Evolutionary conservation across 257 asterid genomes (phyloP).

Genomic region (Anisodus acutangulus): DNA sequence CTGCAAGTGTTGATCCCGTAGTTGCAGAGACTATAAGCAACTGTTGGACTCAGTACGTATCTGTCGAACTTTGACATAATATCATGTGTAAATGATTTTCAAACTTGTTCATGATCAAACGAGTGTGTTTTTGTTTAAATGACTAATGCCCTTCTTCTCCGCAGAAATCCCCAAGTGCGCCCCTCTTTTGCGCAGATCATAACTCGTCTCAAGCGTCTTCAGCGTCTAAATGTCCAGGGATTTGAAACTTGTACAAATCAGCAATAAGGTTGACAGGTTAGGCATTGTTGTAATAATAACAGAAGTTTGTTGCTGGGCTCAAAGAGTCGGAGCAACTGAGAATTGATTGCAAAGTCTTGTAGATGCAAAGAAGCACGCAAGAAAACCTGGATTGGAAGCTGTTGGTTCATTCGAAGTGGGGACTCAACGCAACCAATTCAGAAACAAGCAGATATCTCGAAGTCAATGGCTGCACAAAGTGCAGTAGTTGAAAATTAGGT

Average conservation of each 20-base stretch:
- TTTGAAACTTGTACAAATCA: slow-evolving; percentile 43
- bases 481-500: slow-evolving; percentile 45
- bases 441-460: slow-evolving; percentile 37
- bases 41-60: slow-evolving; percentile 84
- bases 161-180: slow-evolving; percentile 79
- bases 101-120: not conserved
- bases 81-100: not conserved
- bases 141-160: slow-evolving; percentile 26
- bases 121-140: slow-evolving; percentile 17
- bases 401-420: slow-evolving; percentile 96
- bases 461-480: slow-evolving; percentile 53
- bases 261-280: slow-evolving; percentile 35
- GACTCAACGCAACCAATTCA: slow-evolving; percentile 58
- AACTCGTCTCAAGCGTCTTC: slow-evolving; percentile 73
- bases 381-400: slow-evolving; percentile 53
- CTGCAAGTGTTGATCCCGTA: slow-evolving; percentile 66
- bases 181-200: slow-evolving; percentile 91
- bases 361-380: slow-evolving; percentile 36
- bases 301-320: slow-evolving; percentile 41
- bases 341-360: slow-evolving; percentile 38
- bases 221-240: slow-evolving; percentile 57
- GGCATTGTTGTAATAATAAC: slow-evolving; percentile 42
- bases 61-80: slow-evolving; percentile 16
- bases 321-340: slow-evolving; percentile 43
- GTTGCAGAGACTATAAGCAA: slow-evolving; percentile 78